A percentile compares a stretch with the other conserved stretches of the same genome.
Conservation (phyloP, 2,329 filamentous ascomycete genomes). For the Corinectria fuckeliana region DNA sequence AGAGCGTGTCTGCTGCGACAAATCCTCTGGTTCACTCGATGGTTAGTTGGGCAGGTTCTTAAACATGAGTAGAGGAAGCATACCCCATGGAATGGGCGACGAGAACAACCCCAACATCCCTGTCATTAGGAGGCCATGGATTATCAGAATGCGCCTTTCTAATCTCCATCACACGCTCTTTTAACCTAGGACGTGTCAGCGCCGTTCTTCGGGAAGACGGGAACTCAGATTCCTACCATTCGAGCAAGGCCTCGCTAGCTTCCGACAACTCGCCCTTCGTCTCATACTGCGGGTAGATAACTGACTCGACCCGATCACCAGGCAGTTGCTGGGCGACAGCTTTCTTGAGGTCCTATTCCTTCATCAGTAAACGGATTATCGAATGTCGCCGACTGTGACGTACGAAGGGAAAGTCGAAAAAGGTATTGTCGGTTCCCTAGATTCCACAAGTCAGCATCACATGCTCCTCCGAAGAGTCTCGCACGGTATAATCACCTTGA, state of each 20-base stretch:
- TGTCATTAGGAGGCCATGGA: constrained; percentile 79
- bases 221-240: constrained; percentile 47
- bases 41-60: constrained; percentile 1
- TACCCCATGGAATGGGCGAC: constrained; percentile 84
- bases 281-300: constrained; percentile 76
- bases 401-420: constrained; percentile 67
- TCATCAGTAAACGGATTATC: not conserved
- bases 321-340: constrained; percentile 64
- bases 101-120: constrained; percentile 79
- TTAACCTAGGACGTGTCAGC: constrained; percentile 61
- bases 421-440: constrained; percentile 73
- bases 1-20: constrained; percentile 81
- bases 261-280: constrained; percentile 70
- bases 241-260: constrained; percentile 53
- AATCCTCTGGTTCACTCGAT: constrained; percentile 64
- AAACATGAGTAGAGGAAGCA: constrained; percentile 14
- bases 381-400: not conserved
- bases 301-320: constrained; percentile 64
- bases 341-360: constrained; percentile 59
- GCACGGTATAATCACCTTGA: constrained; percentile 56
- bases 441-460: not conserved
- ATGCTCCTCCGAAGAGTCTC: not conserved
- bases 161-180: constrained; percentile 80
- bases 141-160: constrained; percentile 72
- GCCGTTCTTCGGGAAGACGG: too few species aligned